phyloP scores from a whole-genome alignment of 2,329 filamentous ascomycete genomes.

The Talaromyces sp. region DNA sequence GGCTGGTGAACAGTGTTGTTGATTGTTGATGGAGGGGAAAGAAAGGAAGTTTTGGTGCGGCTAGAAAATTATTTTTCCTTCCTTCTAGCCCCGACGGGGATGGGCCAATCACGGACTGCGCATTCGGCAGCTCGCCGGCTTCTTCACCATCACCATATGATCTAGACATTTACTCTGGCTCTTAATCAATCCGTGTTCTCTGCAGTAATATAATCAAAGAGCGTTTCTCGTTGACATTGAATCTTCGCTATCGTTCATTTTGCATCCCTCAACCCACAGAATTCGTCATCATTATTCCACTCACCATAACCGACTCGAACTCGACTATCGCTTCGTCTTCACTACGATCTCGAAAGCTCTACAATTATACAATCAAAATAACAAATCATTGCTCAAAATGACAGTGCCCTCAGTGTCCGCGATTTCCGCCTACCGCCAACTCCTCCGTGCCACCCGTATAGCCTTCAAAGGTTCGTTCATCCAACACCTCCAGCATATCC shows the following conservation, averaged over 20 bases:
- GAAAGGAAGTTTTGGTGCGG: conserved; percentile 3
- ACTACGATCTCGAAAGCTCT: neutral
- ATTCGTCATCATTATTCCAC: neutral
- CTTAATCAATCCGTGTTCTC: neutral
- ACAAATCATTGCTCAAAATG: conserved; percentile 18
- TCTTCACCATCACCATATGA: neutral
- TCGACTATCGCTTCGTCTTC: neutral
- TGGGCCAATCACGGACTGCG: conserved; percentile 27
- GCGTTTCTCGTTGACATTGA: neutral
- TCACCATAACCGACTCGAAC: neutral
- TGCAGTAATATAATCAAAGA: neutral
- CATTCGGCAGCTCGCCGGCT: conserved; percentile 23
- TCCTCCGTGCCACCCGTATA: conserved; percentile 75
- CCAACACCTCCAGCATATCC: neutral
- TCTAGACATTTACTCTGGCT: neutral
- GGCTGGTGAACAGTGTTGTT: neutral
- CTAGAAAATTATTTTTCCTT: conserved; percentile 34
- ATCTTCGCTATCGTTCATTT: neutral
- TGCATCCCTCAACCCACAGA: neutral
- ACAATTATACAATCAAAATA: neutral
- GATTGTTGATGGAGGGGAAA: conserved; percentile 6
- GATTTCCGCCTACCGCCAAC: conserved; percentile 71
- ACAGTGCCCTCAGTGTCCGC: conserved; percentile 52
- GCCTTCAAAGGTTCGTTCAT: conserved; percentile 70
- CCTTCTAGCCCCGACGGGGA: conserved; percentile 23